Evolutionary conservation across 1,139 yeast species (phyloP), one percentile per base, ranked within the genome.

Genomic region (Kodamaea sp.): DNA sequence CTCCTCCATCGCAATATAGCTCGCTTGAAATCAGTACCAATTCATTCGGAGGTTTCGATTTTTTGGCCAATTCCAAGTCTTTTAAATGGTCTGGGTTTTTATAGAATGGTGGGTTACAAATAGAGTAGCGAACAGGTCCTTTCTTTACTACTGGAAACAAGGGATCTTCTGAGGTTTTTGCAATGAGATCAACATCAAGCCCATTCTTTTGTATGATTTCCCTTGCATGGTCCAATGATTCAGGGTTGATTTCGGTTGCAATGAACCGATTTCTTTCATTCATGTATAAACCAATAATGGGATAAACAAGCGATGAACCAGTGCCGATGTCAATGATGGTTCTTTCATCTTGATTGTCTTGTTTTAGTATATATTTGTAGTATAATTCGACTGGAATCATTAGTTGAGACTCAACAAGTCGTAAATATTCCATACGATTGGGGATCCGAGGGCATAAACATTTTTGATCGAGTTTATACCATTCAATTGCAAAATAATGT

Each of bases 61-160:
- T 10, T 35, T 56, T 56, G 27, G 15, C 20, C 4, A 10, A 23
- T 20, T 43, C 42, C 7, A 41, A 43, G 2, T n/a, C 35, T 6
- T 12, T 25, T 28, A 49, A 38, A 8, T 56, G 57, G 5, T 38
- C 33, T 5, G 9, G 15, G 28, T 40, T 36, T 10, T 31, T 28
- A 42, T 55, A 56, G 32, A 56, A 56, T 6, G 61, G 61, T 2
- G 61, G 61, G 34, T 56, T 56, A 42, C 60, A 56, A 12, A 56
- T 43, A 1, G 52, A 44, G 33, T 53, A 54, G 30, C 46, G 40
- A 6, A 52, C 32, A 11, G 32, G 24, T 7, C 7, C 25, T 15
- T 27, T n/a, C 22, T 24, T 10, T 24, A 10, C 11, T 24, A 10
- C 11, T 10, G 42, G 38, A 11, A 36, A 24, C 10, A 31, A 27